Evolutionary conservation across 1,284 basidiomycete genomes (phyloP), one percentile per base, ranked within the genome.

Genomic region (Anthracocystis setariae): DNA sequence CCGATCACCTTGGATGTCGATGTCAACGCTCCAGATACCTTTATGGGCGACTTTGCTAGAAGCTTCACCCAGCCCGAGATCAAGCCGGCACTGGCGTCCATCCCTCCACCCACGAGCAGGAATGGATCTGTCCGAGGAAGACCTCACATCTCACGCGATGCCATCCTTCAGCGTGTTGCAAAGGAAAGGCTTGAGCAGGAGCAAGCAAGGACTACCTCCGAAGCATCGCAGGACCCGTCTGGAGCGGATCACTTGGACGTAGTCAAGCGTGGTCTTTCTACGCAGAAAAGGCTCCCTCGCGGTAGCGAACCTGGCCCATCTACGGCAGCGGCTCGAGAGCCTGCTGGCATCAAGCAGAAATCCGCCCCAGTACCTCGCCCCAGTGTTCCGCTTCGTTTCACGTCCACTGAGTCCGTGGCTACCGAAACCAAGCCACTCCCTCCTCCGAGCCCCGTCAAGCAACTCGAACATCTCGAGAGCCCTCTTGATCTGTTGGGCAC

Each of bases 141-240:
- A 18, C 81, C 81, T 10, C 77, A 80, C 53, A 82, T 82, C 46
- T 77, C 81, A 17, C 71, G 79, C 10, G 80, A 82, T 46, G 65
- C 73, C 12, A 76, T 82, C 21, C 73, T 80, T 18, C 64, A 73
- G 56, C 74, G 81, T n/a, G 76, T 81, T 4, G 78, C 76, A 1
- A 47, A 42, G 21, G 71, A 78, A 25, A 76, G 76, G 62, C 53
- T 61, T 35, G 46, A 58, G 35, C 67, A 69, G 23, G 55, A 52
- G 24, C 71, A 74, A 46, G 57, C 61, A 5, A 60, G 48, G 20
- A 32, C 48, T 13, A 47, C 33, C 7, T 23, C 35, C 1, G 42
- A 32, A 4, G 15, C 57, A 8, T 17, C 15, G 44, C 23, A 47
- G 8, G 10, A 32, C 27, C n/a, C 15, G 5, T 8, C 50, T 4